These are phyloP conservation scores for Aspergillus unguis DNA, from an alignment of 2,329 filamentous ascomycete species.

Conservation along the genomic window DNA sequence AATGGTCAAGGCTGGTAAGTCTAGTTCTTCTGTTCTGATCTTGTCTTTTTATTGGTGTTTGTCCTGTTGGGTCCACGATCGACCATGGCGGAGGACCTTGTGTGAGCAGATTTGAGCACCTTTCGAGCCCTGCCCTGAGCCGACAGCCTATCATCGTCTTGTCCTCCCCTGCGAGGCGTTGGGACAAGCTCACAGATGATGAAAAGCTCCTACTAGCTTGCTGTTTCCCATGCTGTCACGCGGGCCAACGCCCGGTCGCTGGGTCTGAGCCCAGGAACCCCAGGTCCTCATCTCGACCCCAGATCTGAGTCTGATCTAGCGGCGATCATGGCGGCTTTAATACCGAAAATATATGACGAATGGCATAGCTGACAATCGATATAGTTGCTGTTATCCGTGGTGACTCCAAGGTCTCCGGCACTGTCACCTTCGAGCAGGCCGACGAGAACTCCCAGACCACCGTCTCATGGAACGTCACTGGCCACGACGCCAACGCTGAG, in stretches of 20 bases:
- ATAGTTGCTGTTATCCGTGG: conserved; percentile 94
- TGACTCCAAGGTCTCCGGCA: conserved; percentile 92
- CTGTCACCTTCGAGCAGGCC: conserved; percentile 91
- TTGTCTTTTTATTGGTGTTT: conserved; percentile 17
- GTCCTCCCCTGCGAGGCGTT: conserved; percentile 8
- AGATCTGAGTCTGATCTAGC: not conserved
- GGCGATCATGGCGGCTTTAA: conserved; percentile 1
- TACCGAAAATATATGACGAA: not conserved
- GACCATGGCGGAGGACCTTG: conserved; percentile 33
- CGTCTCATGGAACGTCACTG: conserved; percentile 87
- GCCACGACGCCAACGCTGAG: conserved; percentile 91
- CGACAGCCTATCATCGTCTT: conserved; percentile 29
- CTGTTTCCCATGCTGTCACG: not conserved
- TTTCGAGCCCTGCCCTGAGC: conserved; percentile 25
- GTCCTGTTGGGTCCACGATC: conserved; percentile 25
- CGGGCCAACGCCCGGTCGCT: conserved; percentile 1
- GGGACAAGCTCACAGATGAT: conserved; percentile 10
- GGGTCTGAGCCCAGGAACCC: conserved; percentile 7
- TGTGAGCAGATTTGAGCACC: conserved; percentile 45
- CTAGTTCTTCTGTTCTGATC: conserved; percentile 15
- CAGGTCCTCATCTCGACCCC: not conserved
- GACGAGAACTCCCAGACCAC: conserved; percentile 77
- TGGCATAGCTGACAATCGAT: conserved; percentile 6
- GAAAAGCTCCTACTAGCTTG: conserved; percentile 5
- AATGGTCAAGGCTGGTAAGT: conserved; percentile 98